Percentiles rank a stretch among this genome's conserved stretches.
These are phyloP conservation scores for Gynandropsis gynandra DNA, from an alignment of 345 rosid genomes.

Conservation along the genomic window DNA sequence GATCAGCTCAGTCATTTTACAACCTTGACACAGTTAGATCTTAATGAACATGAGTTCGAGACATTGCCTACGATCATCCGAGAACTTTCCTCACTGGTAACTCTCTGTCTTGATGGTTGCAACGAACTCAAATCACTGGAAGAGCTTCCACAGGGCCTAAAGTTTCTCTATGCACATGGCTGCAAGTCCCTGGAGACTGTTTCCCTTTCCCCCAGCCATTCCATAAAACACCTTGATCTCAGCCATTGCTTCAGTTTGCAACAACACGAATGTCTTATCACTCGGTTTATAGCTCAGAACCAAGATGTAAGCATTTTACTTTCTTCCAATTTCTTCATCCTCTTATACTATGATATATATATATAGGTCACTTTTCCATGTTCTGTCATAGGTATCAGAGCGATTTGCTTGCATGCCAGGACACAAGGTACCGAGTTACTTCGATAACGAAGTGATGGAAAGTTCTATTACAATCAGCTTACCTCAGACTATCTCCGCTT, in stretches of 20 bases:
- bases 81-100: slow-evolving; percentile 3
- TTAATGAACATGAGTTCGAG: slow-evolving; percentile 16
- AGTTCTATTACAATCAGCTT: not conserved
- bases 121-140: slow-evolving; percentile 8
- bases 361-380: not conserved
- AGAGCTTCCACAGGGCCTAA: not conserved
- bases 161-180: slow-evolving; percentile 15
- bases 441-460: not conserved
- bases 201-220: slow-evolving; percentile 1
- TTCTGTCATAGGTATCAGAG: not conserved
- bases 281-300: not conserved
- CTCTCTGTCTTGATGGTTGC: slow-evolving; percentile 9
- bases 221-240: slow-evolving; percentile 14
- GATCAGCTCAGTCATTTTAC: slow-evolving; percentile 13
- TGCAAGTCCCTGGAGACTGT: slow-evolving; percentile 17
- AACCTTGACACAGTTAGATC: slow-evolving; percentile 13
- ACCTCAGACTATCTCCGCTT: not conserved
- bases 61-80: slow-evolving; percentile 8
- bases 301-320: not conserved
- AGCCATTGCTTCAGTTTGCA: slow-evolving; percentile 11
- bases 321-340: too few relatives aligned
- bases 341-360: not conserved
- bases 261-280: not conserved
- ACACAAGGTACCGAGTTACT: not conserved
- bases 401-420: not conserved